phyloP scores from a whole-genome alignment of 164 flowering plant genomes.

The Vitis rotundifolia region DNA sequence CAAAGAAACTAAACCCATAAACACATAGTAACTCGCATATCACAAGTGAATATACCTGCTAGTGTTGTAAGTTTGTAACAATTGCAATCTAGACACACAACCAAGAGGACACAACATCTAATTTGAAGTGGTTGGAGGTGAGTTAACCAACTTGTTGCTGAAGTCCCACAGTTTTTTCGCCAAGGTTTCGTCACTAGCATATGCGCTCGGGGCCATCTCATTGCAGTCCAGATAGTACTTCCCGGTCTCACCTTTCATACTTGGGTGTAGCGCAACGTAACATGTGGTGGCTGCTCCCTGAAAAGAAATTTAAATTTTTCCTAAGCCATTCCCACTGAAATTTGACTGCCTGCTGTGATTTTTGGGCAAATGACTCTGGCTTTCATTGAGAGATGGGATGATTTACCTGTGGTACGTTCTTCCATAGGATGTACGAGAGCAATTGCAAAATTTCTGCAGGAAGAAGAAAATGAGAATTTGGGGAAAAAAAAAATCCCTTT shows the following conservation, averaged over 20 bases:
- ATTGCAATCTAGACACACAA: too few relatives aligned
- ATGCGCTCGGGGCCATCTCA: conserved; percentile 48
- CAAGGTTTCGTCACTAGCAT: conserved; percentile 52
- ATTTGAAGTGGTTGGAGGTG: conserved; percentile 17
- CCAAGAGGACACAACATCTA: too few relatives aligned
- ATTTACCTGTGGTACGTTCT: conserved; percentile 87
- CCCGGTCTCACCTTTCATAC: conserved; percentile 68
- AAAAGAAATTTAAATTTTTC: not conserved
- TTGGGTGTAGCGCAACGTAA: conserved; percentile 84
- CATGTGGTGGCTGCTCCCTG: conserved; percentile 98
- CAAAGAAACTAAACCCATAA: too few relatives aligned
- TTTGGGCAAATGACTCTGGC: too few relatives aligned
- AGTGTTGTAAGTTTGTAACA: too few relatives aligned
- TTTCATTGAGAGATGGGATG: not conserved
- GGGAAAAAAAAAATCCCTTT: not conserved
- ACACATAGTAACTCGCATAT: too few relatives aligned
- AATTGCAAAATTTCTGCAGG: conserved; percentile 54
- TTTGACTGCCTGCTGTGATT: too few relatives aligned
- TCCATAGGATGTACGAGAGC: conserved; percentile 65
- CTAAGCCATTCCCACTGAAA: too few relatives aligned
- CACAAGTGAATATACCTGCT: too few relatives aligned
- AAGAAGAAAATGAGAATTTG: not conserved
- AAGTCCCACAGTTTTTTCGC: conserved; percentile 88
- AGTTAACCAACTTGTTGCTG: conserved; percentile 64
- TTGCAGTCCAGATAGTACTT: conserved; percentile 88